phyloP scores from a whole-genome alignment of 1,139 yeast species.

The Sugiyamaella grinbergsii region DNA sequence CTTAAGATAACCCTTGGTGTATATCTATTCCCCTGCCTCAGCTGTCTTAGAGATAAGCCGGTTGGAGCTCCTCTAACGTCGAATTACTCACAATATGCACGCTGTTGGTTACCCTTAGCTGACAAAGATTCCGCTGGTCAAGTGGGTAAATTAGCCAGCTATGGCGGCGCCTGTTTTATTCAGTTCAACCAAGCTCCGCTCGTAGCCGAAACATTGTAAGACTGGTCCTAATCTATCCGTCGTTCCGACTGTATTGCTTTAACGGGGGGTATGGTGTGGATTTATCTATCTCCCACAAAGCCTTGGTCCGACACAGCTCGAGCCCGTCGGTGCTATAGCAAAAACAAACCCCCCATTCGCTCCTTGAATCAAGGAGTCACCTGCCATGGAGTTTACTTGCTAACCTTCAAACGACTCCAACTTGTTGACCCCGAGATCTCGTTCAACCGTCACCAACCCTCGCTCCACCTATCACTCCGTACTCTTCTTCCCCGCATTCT shows the following conservation, averaged over 20 bases:
- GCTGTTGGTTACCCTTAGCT: conserved; percentile 21
- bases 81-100: not conserved
- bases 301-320: too few species aligned
- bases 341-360: too few species aligned
- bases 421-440: too few species aligned
- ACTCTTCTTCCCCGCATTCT: conserved; percentile 13
- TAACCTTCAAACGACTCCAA: too few species aligned
- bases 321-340: too few species aligned
- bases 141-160: not conserved
- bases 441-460: not conserved
- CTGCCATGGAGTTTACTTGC: too few species aligned
- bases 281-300: too few species aligned
- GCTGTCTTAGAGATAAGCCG: not conserved
- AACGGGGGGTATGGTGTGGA: too few species aligned
- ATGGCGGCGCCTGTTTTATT: not conserved
- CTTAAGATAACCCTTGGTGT: not conserved
- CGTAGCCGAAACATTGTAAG: not conserved
- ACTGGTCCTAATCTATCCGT: too few species aligned
- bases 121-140: not conserved
- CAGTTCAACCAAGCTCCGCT: conserved; percentile 1
- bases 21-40: not conserved
- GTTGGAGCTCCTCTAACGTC: conserved; percentile 2
- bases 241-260: not conserved
- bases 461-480: not conserved
- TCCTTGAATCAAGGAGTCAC: too few species aligned